Base-by-base conservation (phyloP, 2,329 filamentous ascomycete species). In the Cephalotrichum gorgonifer region DNA sequence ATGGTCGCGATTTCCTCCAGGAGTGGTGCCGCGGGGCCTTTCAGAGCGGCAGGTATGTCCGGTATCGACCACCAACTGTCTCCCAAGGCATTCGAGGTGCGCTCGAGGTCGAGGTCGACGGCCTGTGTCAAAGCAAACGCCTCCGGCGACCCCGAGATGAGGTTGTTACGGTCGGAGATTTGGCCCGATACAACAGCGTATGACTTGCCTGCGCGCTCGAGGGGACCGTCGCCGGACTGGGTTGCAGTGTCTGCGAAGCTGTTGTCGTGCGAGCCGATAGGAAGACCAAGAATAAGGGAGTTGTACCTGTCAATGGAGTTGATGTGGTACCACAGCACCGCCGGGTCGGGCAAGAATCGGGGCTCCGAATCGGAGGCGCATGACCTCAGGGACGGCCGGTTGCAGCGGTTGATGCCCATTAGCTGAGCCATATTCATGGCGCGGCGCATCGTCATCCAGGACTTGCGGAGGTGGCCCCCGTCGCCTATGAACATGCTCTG, bases 381-480 rank as follows among this genome's bases (percentile, higher is more conserved):
- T 1, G 67, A 69, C 44, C 67, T 62, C 3, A 70, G 55, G 8
- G 62, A 55, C 28, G 57, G 57, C 31, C 60, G 52, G 49, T 58
- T 55, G 46, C 60, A 61, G n/a, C 62, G 62, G 52, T 74, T 66
- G 14, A 74, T 62, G 4, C 73, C 71, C 61, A 78, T 70, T 25
- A 75, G 66, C 55, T 77, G 74, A 0, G 68, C 74, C 30, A 78
- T 62, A 41, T 65, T 68, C 30, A 79, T 58, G 5, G 72, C 72
- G 4, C 74, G 65, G 1, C 76, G 71, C 20, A 67, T 67, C 7
- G 64, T 66, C 23, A 81, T 59, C 75, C 76, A 81, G 2, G 74
- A 65, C 41, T 74, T 72, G 20, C 75, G 70, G 2, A 78, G 61
- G 42, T 76, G 76, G 1, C 77, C 77, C 1, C 65, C 67, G 50